These are phyloP conservation scores for Coemansia sp. DNA, from an alignment of 192 early-diverging fungal genomes.

Conservation along the genomic window DNA sequence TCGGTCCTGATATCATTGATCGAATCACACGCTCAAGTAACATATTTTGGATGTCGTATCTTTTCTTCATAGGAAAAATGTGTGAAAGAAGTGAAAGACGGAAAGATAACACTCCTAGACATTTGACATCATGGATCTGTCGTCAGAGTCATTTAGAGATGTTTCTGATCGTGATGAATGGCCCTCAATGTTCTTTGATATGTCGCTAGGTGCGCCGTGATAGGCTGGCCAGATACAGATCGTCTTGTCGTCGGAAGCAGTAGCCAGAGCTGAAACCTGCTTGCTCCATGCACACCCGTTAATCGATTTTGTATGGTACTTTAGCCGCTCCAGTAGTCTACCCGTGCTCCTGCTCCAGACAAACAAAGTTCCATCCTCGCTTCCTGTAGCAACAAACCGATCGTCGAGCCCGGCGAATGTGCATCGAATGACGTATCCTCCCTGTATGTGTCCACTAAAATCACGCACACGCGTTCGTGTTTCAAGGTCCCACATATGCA, in stretches of 20 bases:
- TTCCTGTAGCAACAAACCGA: constrained; percentile 86
- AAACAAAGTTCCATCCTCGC: constrained; percentile 63
- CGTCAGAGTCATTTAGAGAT: neutral
- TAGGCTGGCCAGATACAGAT: constrained; percentile 50
- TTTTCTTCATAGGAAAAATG: neutral
- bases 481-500: constrained; percentile 87
- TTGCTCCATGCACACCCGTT: constrained; percentile 44
- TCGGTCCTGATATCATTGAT: no score
- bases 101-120: neutral
- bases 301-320: constrained; percentile 40
- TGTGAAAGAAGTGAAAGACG: neutral
- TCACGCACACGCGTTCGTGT: constrained; percentile 66
- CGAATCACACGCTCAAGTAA: no score
- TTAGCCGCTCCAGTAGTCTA: constrained; percentile 26
- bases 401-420: constrained; percentile 85
- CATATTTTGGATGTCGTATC: neutral
- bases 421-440: constrained; percentile 84
- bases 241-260: constrained; percentile 45
- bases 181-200: constrained; percentile 4
- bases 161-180: neutral
- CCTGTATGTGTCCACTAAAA: constrained; percentile 75
- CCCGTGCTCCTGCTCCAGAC: constrained; percentile 50
- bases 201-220: constrained; percentile 38
- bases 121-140: constrained; percentile 6
- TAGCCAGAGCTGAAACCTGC: constrained; percentile 30